Evolutionary conservation across 805 yeast species (phyloP), one percentile per base, ranked within the genome.

Genomic region (Alloascoidea africana): DNA sequence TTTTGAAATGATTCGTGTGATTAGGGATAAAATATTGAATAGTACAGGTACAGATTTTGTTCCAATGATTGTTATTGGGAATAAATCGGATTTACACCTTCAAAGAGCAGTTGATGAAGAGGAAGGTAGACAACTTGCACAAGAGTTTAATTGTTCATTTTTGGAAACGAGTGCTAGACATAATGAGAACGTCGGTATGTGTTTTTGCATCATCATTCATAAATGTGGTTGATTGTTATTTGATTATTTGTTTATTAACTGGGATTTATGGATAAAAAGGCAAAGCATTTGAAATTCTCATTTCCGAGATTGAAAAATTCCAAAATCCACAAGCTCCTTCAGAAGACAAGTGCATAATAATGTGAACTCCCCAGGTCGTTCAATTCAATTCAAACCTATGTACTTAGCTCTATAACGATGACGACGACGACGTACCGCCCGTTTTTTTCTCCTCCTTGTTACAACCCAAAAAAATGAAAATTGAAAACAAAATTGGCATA

Each of bases 121-220:
- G 16, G 79, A 74, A 52, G 75, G 69, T 14, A 43, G 52, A 18
- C 52, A 54, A 39, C 59, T 78, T 39, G 85, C 86, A 19, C 62
- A 65, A 38, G 60, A 65, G 39, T 68, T 78, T 46, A 60, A 63
- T 36, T 64, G 75, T 43, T 76, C 78, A 17, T 79, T 75, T 52
- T 63, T 78, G 50, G 89, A 79, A 56, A 76, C 85, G 3, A 69
- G 79, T 36, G 86, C 86, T 14, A 79, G 78, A 55, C 65, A 71
- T 40, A 68, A 77, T 50, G 65, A 63, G 46, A 78, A 79, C 49
- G 80, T 79, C 18, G 46, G 48, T 14, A 47, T 8, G 30, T 23
- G n/a, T 23, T n/a, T 23, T 23, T 23, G 8, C n/a, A 8, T 23
- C 30, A 8, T 23, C 30, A 23, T 23, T 23, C 13, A 8, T 23